phyloP scores from a whole-genome alignment of 305 asterid species.

The Rubia occidens region DNA sequence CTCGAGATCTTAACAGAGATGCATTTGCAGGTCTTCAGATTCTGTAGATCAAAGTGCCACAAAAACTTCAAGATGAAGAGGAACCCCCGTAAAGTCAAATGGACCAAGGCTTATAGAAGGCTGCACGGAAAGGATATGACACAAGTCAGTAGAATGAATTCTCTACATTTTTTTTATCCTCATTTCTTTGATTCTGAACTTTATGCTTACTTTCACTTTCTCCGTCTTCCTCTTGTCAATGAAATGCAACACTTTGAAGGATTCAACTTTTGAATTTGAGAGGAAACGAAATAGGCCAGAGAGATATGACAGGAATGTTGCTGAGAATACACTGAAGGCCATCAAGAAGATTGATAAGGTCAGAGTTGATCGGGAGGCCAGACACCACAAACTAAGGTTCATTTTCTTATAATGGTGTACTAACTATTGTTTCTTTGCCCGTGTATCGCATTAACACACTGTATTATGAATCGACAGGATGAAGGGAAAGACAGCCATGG shows the following conservation, averaged over 20 bases:
- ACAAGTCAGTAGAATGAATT: constrained; percentile 35
- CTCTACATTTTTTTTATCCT: neutral
- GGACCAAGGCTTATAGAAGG: constrained; percentile 89
- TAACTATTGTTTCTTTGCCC: neutral
- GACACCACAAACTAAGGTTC: constrained; percentile 53
- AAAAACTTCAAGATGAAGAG: constrained; percentile 97
- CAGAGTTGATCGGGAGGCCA: constrained; percentile 51
- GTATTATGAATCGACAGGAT: constrained; percentile 36
- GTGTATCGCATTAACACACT: constrained; percentile 4
- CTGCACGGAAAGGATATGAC: constrained; percentile 93
- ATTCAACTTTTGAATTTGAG: constrained; percentile 82
- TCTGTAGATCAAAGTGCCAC: constrained; percentile 90
- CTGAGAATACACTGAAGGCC: constrained; percentile 62
- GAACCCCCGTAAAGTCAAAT: constrained; percentile 83
- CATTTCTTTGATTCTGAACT: neutral
- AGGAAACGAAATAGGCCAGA: constrained; percentile 81
- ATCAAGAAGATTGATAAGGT: constrained; percentile 75
- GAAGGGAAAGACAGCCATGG: constrained; percentile 45
- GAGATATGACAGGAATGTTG: constrained; percentile 68
- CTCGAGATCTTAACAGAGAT: constrained; percentile 11
- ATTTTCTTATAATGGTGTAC: constrained; percentile 11
- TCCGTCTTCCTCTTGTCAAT: neutral
- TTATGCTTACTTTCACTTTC: neutral
- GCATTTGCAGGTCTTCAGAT: constrained; percentile 60
- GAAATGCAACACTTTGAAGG: constrained; percentile 31